Conservation (phyloP, 2,329 filamentous ascomycete species). For the Neopestalotiopsis clavispora region DNA sequence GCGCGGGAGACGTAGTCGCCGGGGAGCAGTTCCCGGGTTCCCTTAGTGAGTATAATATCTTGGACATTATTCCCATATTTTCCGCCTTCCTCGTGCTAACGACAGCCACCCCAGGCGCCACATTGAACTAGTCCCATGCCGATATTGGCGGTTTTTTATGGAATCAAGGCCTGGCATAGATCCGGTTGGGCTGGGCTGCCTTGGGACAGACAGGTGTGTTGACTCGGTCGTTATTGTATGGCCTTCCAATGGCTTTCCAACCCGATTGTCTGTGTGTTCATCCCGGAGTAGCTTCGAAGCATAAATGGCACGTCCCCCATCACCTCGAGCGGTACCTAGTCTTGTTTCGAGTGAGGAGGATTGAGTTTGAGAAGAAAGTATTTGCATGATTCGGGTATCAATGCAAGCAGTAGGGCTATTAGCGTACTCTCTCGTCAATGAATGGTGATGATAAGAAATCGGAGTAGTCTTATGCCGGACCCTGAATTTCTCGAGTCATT, state of each 20-base stretch:
- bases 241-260: neutral
- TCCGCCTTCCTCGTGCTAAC: no score
- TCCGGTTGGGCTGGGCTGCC: no score
- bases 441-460: neutral
- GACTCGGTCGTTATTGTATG: neutral
- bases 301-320: neutral
- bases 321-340: neutral
- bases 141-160: no score
- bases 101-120: no score
- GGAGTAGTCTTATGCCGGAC: neutral
- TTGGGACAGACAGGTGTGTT: neutral
- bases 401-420: neutral
- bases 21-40: no score
- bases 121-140: no score
- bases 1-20: no score
- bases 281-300: neutral
- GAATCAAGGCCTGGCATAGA: no score
- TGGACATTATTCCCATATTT: no score
- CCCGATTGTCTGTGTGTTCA: neutral
- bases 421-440: neutral
- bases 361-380: no score
- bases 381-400: neutral
- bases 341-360: neutral
- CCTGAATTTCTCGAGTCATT: neutral
- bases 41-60: no score